Conservation (phyloP, 768 basidiomycete genomes). For the Cyathus striatus region DNA sequence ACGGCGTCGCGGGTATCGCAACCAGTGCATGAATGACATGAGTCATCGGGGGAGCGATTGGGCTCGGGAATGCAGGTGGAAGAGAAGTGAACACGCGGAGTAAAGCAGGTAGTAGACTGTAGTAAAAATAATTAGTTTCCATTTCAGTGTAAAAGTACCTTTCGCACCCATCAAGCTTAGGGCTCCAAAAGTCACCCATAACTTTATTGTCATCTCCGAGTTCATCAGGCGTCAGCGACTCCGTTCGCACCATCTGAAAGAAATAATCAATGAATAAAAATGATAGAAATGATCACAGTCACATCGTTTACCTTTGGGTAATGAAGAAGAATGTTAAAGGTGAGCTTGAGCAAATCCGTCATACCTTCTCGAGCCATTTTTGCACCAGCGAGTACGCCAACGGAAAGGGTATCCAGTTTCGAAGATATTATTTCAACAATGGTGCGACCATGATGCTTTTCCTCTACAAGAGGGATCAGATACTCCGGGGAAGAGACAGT, state of each 20-base stretch:
- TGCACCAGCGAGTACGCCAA: conserved; percentile 41
- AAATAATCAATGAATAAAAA: not conserved
- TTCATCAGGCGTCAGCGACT: conserved; percentile 32
- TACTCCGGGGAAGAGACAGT: conserved; percentile 52
- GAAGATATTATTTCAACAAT: conserved; percentile 55
- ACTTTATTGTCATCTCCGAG: conserved; percentile 36
- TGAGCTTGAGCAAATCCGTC: conserved; percentile 79
- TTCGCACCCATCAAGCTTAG: conserved; percentile 65
- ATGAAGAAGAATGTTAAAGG: conserved; percentile 75
- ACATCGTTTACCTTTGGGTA: conserved; percentile 64
- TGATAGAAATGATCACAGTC: not conserved
- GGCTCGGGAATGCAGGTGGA: conserved; percentile 54
- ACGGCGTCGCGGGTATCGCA: conserved; percentile 61
- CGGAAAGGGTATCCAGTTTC: conserved; percentile 56
- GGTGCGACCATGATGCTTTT: conserved; percentile 49
- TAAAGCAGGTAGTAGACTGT: conserved; percentile 66
- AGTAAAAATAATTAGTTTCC: too few species aligned
- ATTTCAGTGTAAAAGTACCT: too few species aligned
- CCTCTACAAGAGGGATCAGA: conserved; percentile 60
- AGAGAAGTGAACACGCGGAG: conserved; percentile 67
- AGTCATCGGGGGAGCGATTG: conserved; percentile 69
- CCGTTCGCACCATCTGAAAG: conserved; percentile 36
- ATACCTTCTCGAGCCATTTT: conserved; percentile 67
- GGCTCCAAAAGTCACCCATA: conserved; percentile 73
- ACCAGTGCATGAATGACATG: conserved; percentile 83